These are phyloP conservation scores for Aspergillus phoenicis DNA, from an alignment of 2,329 filamentous ascomycete species.

Conservation along the genomic window DNA sequence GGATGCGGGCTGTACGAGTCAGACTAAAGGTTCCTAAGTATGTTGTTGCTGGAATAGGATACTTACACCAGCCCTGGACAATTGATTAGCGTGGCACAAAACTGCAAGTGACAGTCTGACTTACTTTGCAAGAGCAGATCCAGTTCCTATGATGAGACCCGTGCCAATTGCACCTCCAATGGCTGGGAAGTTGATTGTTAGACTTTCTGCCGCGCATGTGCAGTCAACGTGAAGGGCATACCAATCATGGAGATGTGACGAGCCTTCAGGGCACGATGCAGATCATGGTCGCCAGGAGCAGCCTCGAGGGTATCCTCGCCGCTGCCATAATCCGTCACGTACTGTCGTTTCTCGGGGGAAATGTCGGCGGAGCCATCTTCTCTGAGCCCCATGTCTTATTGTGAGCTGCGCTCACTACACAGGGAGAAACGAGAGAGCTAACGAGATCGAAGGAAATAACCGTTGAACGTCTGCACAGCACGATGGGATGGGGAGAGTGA, in stretches of 20 bases:
- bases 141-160: conserved; percentile 46
- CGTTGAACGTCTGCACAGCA: not conserved
- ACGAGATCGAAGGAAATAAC: not conserved
- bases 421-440: not conserved
- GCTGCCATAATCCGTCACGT: not conserved
- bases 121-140: conserved; percentile 41
- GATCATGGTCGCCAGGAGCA: conserved; percentile 31
- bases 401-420: not conserved
- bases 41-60: not conserved
- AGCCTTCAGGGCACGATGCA: conserved; percentile 47
- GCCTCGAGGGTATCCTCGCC: conserved; percentile 30
- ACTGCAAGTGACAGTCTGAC: conserved; percentile 6
- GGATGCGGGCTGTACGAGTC: conserved; percentile 37
- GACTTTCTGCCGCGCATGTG: not conserved
- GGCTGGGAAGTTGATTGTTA: conserved; percentile 26
- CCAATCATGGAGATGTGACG: conserved; percentile 48
- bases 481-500: not conserved
- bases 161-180: conserved; percentile 49
- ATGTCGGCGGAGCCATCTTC: conserved; percentile 27
- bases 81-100: not conserved
- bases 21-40: not conserved
- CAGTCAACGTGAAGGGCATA: conserved; percentile 12
- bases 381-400: conserved; percentile 19
- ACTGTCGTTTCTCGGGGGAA: conserved; percentile 18
- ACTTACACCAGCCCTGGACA: conserved; percentile 41